Conservation (phyloP, 495 filamentous ascomycete genomes). For the Collariella sp. region DNA sequence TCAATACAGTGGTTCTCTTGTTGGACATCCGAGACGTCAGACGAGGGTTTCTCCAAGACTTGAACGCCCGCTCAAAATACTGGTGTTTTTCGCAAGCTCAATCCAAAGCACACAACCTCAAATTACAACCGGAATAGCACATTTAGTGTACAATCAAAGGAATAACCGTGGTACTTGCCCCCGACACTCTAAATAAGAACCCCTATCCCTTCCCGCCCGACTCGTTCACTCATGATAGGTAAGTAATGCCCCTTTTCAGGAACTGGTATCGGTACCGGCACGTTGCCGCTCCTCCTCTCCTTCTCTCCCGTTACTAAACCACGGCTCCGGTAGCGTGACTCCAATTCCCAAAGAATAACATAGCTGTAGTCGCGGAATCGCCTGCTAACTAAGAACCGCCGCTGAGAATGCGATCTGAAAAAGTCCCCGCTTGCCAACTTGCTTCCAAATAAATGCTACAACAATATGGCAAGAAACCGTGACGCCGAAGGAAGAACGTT, state of each 20-base stretch:
- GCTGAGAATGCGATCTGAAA: too few relatives aligned
- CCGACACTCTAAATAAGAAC: too few relatives aligned
- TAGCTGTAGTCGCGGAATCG: not conserved
- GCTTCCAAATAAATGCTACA: too few relatives aligned
- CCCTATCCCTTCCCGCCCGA: not conserved
- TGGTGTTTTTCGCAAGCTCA: too few relatives aligned
- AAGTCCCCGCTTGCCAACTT: too few relatives aligned
- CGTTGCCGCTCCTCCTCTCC: not conserved
- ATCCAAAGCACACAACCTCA: not conserved
- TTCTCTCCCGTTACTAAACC: too few relatives aligned
- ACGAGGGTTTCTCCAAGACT: not conserved
- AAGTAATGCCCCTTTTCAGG: not conserved
- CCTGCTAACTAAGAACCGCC: slow-evolving; percentile 1
- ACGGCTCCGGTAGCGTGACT: too few relatives aligned
- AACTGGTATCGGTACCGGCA: not conserved
- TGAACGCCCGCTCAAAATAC: too few relatives aligned
- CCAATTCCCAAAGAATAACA: too few relatives aligned
- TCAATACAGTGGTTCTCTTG: too few relatives aligned
- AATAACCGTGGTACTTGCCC: not conserved
- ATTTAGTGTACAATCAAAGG: not conserved
- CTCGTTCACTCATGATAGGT: slow-evolving; percentile 1
- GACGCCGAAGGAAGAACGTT: not conserved
- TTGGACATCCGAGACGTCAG: too few relatives aligned
- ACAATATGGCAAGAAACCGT: not conserved
- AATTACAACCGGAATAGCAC: slow-evolving; percentile 3